Percentiles rank a stretch among this genome's conserved stretches.
Evolutionary conservation across 495 filamentous ascomycete species (phyloP).

Genomic region (Pyrenula massariospora): DNA sequence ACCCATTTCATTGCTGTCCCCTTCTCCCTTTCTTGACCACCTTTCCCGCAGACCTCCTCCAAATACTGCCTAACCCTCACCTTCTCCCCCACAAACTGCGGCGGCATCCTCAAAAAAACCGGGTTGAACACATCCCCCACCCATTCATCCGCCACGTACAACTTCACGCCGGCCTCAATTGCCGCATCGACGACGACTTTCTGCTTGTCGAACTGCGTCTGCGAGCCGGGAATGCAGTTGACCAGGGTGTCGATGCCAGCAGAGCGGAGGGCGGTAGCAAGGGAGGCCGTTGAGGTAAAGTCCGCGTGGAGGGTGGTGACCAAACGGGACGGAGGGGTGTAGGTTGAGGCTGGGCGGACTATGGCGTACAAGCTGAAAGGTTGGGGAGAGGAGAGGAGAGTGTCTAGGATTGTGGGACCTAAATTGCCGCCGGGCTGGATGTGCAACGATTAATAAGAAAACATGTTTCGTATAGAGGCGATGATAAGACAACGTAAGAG

Average conservation of each 20-base stretch:
- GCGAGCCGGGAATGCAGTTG: not conserved
- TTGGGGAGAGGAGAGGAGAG: not conserved
- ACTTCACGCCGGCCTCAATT: not conserved
- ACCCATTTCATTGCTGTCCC: not conserved
- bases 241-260: not conserved
- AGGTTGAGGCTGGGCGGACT: not conserved
- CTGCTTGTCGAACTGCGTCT: not conserved
- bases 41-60: not conserved
- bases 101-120: not conserved
- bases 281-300: not conserved
- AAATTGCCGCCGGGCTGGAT: not conserved
- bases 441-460: no score
- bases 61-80: not conserved
- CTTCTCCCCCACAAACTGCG: not conserved
- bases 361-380: not conserved
- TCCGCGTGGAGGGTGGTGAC: not conserved
- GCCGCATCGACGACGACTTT: not conserved
- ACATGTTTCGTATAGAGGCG: no score
- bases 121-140: not conserved
- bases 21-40: not conserved
- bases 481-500: no score
- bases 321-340: not conserved
- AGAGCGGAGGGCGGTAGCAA: not conserved
- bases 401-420: not conserved
- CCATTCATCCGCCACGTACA: not conserved